Evolutionary conservation across 2,329 filamentous ascomycete species (phyloP), one percentile per base, ranked within the genome.

Genomic region (Alternaria dauci): DNA sequence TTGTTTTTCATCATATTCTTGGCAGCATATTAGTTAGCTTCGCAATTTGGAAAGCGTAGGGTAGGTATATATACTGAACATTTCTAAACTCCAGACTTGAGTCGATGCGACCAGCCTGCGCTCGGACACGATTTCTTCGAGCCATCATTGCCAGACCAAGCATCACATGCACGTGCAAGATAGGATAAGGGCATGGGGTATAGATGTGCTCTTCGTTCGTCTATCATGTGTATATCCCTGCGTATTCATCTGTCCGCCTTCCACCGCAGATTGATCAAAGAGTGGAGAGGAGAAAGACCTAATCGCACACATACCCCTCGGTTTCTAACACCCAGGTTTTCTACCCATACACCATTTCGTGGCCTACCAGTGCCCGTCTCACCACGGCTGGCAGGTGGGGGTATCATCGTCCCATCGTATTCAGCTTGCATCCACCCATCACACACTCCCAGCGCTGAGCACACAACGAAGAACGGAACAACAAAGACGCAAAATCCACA

Each of bases 341-440:
- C 32, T 50, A 38, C 32, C 46, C 30, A 36, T 50, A n/a, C 53
- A 58, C 59, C 59, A 32, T 55, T 9, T 47, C 62, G 55, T 55
- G 56, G 58, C 61, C 67, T 61, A 61, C 61, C 59, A 61, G 48
- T 50, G 52, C 60, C 69, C 67, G 67, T 66, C 69, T 71, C 65
- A 68, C 69, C 65, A 68, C 65, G 63, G 65, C 54, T 58, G 46
- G 52, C 46, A 54, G 54, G 47, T 48, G 66, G 67, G 46, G 30
- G 32, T 70, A 68, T 71, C 67, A 66, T 69, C 62, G 23, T 65
- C 50, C 41, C 62, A n/a, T 58, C 54, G 44, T 34, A 46, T 47
- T 53, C 54, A 38, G 46, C 47, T 41, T 32, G 41, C 47, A 34
- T 26, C 46, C 46, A n/a, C 46, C 46, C 28, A 20, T 48, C 46